Conservation (phyloP, 768 basidiomycete species). For the Mycena filopes region DNA sequence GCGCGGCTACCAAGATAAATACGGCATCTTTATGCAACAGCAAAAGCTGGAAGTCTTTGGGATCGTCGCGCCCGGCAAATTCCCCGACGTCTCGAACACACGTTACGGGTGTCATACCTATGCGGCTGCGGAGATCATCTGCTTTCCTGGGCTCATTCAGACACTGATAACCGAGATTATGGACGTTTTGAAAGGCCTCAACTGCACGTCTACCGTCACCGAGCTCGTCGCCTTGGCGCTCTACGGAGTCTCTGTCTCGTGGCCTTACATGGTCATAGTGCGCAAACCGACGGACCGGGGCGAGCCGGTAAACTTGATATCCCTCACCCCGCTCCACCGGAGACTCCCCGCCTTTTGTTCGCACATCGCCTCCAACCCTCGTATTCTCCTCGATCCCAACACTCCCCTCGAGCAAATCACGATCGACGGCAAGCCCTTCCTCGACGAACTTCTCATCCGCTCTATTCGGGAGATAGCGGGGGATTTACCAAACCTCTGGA, state of each 20-base stretch:
- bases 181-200: conserved; percentile 36
- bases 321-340: conserved; percentile 4
- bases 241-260: conserved; percentile 36
- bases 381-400: neutral
- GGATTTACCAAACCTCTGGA: neutral
- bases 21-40: conserved; percentile 23
- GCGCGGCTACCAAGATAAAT: conserved; percentile 39
- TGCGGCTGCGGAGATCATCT: conserved; percentile 25
- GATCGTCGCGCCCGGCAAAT: conserved; percentile 19
- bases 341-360: conserved; percentile 6
- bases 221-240: conserved; percentile 38
- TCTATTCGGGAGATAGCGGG: neutral
- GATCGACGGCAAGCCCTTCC: neutral
- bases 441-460: neutral
- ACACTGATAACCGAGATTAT: too few species aligned
- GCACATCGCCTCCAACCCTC: neutral
- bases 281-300: neutral
- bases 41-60: conserved; percentile 23
- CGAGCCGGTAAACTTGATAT: neutral
- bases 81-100: conserved; percentile 38
- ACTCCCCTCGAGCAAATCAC: neutral
- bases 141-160: conserved; percentile 5
- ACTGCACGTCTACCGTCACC: conserved; percentile 32
- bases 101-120: conserved; percentile 26
- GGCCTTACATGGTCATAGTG: conserved; percentile 36